Evolutionary conservation across 345 rosid genomes (phyloP).

Genomic region (Pistacia vera): DNA sequence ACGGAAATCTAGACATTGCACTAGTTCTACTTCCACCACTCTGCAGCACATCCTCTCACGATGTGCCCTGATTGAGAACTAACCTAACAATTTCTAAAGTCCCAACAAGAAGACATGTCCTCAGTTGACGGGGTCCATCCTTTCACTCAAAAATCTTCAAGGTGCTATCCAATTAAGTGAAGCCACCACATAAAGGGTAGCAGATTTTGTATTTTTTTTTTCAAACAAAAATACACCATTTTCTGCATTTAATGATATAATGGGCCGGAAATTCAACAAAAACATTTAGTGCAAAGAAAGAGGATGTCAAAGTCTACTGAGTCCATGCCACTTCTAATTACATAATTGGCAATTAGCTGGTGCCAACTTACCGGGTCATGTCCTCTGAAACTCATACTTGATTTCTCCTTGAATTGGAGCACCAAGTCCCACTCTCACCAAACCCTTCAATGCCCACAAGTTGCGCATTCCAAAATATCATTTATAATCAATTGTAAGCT

Average conservation of each 20-base stretch:
- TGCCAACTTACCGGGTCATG: conserved; percentile 25
- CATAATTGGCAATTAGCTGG: conserved; percentile 18
- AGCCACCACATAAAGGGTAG: conserved; percentile 10
- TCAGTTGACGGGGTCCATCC: neutral
- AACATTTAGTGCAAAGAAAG: conserved; percentile 2
- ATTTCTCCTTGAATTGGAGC: conserved; percentile 32
- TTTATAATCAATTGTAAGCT: too few species aligned
- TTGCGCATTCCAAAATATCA: neutral
- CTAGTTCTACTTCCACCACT: neutral
- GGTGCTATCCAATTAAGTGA: neutral
- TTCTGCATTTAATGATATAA: conserved; percentile 4
- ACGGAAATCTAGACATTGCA: too few species aligned
- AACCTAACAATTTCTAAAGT: neutral
- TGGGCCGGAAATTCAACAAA: conserved; percentile 2
- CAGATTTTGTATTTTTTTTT: neutral
- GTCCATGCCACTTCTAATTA: conserved; percentile 11
- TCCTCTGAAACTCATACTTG: conserved; percentile 6
- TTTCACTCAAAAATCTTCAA: neutral
- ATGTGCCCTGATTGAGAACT: neutral
- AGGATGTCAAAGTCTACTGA: conserved; percentile 29
- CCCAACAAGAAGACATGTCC: neutral
- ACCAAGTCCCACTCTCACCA: conserved; percentile 29
- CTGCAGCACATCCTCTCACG: neutral
- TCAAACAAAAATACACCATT: neutral
- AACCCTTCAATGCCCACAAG: conserved; percentile 17